These are phyloP conservation scores for Peziza echinospora DNA, from an alignment of 495 filamentous ascomycete genomes.

Conservation along the genomic window DNA sequence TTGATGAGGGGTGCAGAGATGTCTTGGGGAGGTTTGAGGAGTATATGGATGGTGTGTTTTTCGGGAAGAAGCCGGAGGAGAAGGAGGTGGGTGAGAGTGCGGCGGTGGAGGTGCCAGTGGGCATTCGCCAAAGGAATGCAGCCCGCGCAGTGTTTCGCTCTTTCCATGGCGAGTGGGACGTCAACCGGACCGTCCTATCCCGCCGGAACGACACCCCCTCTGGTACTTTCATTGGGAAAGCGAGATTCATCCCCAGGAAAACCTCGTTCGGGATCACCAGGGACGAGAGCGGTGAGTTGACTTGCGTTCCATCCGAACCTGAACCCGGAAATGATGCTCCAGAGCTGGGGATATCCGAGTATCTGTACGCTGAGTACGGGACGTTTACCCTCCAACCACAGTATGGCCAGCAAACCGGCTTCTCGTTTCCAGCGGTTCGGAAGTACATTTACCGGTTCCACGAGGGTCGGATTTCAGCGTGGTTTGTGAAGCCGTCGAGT, in stretches of 20 bases:
- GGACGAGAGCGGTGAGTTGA: neutral
- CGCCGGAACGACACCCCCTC: constrained; percentile 30
- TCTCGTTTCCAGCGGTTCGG: constrained; percentile 16
- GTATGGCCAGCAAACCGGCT: constrained; percentile 12
- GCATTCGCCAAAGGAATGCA: constrained; percentile 14
- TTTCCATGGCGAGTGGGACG: constrained; percentile 50
- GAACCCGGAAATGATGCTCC: neutral
- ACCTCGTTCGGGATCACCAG: constrained; percentile 20
- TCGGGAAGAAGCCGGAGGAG: constrained; percentile 1
- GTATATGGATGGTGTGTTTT: neutral
- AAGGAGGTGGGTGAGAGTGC: constrained; percentile 1
- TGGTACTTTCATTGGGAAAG: constrained; percentile 37
- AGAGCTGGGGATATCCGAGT: constrained; percentile 26
- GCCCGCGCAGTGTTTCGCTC: constrained; percentile 47
- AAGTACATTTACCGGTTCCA: constrained; percentile 37
- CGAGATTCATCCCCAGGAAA: constrained; percentile 38
- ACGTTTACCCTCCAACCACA: constrained; percentile 26
- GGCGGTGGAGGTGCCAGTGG: neutral
- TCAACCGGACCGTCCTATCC: constrained; percentile 29
- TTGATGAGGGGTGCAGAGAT: neutral
- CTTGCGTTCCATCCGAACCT: neutral
- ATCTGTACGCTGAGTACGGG: constrained; percentile 44
- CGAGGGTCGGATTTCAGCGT: constrained; percentile 33
- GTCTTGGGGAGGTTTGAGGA: neutral
- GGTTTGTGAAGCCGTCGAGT: constrained; percentile 34